Evolutionary conservation across 805 yeast genomes (phyloP).

Genomic region (Groenewaldozyma tartarivorans): DNA sequence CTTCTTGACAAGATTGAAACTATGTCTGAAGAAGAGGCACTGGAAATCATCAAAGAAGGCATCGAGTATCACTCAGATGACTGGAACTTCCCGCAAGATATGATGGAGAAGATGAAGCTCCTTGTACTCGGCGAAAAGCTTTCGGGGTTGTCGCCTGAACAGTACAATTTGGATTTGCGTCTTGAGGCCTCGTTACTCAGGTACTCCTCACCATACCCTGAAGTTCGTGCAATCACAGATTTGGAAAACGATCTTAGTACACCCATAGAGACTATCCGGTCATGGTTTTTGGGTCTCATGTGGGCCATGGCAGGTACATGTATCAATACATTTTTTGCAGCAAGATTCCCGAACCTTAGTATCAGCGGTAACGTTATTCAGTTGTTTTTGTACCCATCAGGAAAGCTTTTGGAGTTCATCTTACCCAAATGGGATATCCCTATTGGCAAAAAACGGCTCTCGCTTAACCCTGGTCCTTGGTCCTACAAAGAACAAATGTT

Average conservation of each 20-base stretch:
- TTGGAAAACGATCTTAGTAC: constrained; percentile 39
- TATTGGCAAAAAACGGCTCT: constrained; percentile 27
- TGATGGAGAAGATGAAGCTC: constrained; percentile 27
- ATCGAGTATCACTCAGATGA: constrained; percentile 38
- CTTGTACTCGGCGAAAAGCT: constrained; percentile 12
- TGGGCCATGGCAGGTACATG: constrained; percentile 47
- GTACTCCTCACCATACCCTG: constrained; percentile 46
- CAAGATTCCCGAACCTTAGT: constrained; percentile 42
- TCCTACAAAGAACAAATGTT: constrained; percentile 52
- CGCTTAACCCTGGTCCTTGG: constrained; percentile 58
- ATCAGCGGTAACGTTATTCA: constrained; percentile 37
- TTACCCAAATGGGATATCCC: constrained; percentile 40
- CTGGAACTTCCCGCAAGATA: constrained; percentile 36
- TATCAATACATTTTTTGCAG: constrained; percentile 47
- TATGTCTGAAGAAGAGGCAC: constrained; percentile 31
- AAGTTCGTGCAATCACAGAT: constrained; percentile 46
- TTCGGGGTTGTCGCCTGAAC: constrained; percentile 9
- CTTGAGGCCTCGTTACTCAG: constrained; percentile 31
- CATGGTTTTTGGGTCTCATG: constrained; percentile 27
- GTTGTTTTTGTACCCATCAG: constrained; percentile 47
- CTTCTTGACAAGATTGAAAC: constrained; percentile 12
- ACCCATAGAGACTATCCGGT: constrained; percentile 42
- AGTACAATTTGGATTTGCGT: constrained; percentile 21
- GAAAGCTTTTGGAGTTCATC: constrained; percentile 34
- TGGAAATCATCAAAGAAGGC: constrained; percentile 33